These are phyloP conservation scores for Endothia cerciana DNA, from an alignment of 2,329 filamentous ascomycete genomes.

Conservation along the genomic window DNA sequence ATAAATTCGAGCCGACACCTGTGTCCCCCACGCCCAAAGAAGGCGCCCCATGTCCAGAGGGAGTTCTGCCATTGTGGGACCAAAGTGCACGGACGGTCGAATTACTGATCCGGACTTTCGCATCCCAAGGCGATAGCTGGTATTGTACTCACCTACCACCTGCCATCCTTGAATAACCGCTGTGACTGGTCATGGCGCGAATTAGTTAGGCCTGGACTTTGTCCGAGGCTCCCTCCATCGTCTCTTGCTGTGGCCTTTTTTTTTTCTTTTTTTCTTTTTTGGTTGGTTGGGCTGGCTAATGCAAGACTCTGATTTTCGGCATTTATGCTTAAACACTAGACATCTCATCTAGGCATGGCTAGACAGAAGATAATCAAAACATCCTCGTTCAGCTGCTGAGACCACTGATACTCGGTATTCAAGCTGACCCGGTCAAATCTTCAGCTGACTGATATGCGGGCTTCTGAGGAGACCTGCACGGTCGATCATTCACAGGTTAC, in stretches of 20 bases:
- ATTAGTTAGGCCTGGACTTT: background rate
- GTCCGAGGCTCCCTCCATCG: background rate
- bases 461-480: background rate
- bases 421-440: background rate
- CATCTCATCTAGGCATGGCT: background rate
- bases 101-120: background rate
- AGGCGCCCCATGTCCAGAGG: background rate
- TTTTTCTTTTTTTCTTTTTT: no score
- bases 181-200: background rate
- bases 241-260: no score
- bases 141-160: background rate
- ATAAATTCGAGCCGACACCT: no score
- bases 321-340: background rate
- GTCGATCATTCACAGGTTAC: constrained; percentile 6
- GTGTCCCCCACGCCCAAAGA: background rate
- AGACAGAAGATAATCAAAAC: background rate
- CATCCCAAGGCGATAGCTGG: background rate
- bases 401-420: constrained; percentile 1
- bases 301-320: constrained; percentile 26
- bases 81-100: background rate
- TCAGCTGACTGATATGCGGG: background rate
- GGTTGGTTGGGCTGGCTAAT: background rate
- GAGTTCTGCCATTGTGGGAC: background rate
- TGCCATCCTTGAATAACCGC: background rate
- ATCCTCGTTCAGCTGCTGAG: background rate